phyloP scores from a whole-genome alignment of 225 moss, liverwort and hornwort genomes.

The Asterella californica region DNA sequence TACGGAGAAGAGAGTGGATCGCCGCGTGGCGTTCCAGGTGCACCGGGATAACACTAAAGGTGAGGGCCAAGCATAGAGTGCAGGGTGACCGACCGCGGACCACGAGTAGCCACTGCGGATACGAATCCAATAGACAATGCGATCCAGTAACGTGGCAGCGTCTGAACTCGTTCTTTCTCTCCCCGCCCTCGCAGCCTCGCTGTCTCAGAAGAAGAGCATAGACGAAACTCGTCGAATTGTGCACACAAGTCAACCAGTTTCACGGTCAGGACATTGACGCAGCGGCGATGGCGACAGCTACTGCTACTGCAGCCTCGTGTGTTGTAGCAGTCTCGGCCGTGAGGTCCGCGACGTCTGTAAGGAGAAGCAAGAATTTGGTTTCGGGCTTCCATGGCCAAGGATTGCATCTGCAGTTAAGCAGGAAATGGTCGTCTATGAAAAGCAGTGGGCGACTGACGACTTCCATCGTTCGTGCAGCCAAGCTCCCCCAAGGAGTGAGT shows the following conservation, averaged over 20 bases:
- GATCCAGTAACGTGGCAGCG: too few relatives aligned
- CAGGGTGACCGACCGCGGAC: too few relatives aligned
- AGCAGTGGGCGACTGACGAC: background rate
- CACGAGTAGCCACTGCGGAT: too few relatives aligned
- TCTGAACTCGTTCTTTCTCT: too few relatives aligned
- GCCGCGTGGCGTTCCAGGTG: too few relatives aligned
- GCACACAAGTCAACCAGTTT: background rate
- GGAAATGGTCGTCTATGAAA: background rate
- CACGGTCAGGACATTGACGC: background rate
- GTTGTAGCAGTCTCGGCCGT: background rate
- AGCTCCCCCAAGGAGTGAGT: slow-evolving; percentile 3
- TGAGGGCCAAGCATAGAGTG: too few relatives aligned
- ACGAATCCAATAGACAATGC: too few relatives aligned
- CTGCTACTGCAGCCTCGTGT: background rate
- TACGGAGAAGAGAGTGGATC: too few relatives aligned
- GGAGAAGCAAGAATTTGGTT: background rate
- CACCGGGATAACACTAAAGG: too few relatives aligned
- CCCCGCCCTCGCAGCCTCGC: too few relatives aligned
- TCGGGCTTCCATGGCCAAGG: background rate
- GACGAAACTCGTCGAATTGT: too few relatives aligned
- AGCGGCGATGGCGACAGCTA: background rate
- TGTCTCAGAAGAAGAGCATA: too few relatives aligned
- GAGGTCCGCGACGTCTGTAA: background rate
- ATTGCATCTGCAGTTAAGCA: background rate
- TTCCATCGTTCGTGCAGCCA: background rate